These are phyloP conservation scores for Nemania abortiva DNA, from an alignment of 2,329 filamentous ascomycete genomes.

Conservation along the genomic window DNA sequence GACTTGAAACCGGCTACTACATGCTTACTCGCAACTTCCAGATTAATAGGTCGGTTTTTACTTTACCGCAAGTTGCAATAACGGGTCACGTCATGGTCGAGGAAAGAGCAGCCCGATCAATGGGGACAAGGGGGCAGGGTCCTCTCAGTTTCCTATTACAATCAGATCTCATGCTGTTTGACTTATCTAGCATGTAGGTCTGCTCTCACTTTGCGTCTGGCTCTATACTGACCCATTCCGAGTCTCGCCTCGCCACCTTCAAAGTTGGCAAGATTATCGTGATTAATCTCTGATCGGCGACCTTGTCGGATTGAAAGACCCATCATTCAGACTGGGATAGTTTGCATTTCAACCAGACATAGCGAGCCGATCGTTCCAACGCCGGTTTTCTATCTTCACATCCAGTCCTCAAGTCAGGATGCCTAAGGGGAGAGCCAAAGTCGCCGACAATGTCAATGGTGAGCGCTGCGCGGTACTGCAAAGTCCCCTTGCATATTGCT, in stretches of 20 bases:
- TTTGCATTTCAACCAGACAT: not conserved
- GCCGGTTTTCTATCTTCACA: not conserved
- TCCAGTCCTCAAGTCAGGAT: conserved; percentile 11
- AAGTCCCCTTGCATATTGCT: not conserved
- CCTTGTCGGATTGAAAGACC: not conserved
- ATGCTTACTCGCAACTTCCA: conserved; percentile 10
- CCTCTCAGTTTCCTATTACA: not conserved
- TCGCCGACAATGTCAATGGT: not conserved
- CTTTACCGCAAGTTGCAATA: not conserved
- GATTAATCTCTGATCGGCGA: not conserved
- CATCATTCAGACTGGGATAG: no score
- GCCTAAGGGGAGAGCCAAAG: conserved; percentile 16
- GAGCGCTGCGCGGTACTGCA: conserved; percentile 22
- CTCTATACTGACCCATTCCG: not conserved
- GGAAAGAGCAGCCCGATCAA: conserved; percentile 14
- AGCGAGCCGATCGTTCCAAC: not conserved
- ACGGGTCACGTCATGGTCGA: not conserved
- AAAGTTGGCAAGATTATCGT: not conserved
- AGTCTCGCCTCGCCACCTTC: no score
- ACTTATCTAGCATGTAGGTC: not conserved
- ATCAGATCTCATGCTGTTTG: not conserved
- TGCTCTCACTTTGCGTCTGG: not conserved
- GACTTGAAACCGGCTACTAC: not conserved
- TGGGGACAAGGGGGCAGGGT: not conserved
- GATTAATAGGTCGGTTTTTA: not conserved